A percentile compares a stretch with the other conserved stretches of the same genome.
Evolutionary conservation across 805 yeast species (phyloP).

Genomic region (Lachancea waltii): DNA sequence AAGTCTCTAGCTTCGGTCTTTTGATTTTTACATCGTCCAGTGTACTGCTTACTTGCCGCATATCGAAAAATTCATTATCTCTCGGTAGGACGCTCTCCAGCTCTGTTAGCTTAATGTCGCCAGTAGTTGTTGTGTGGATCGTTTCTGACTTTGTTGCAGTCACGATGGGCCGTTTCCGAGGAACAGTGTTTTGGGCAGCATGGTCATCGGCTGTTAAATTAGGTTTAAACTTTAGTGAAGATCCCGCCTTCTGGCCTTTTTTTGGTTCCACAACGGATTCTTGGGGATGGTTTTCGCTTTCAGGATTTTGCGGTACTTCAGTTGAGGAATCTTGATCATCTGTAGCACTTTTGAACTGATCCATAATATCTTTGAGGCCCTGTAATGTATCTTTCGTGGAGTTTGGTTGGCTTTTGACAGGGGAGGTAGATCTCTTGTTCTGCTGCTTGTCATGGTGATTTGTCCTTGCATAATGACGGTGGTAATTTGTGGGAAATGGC

Average conservation of each 20-base stretch:
- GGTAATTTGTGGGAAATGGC: constrained; percentile 15
- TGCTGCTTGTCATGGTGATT: constrained; percentile 16
- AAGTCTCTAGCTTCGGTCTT: constrained; percentile 12
- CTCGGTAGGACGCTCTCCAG: constrained; percentile 14
- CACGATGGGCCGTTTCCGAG: too few species aligned
- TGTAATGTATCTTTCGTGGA: constrained; percentile 10
- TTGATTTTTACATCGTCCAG: constrained; percentile 20
- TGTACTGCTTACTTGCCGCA: constrained; percentile 22
- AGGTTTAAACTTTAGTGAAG: too few species aligned
- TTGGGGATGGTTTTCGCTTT: too few species aligned
- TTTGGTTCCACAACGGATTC: too few species aligned
- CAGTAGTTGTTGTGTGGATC: background rate
- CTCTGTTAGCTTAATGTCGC: constrained; percentile 14
- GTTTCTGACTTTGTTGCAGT: background rate
- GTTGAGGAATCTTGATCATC: constrained; percentile 6
- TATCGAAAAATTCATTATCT: constrained; percentile 20
- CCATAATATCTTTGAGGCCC: constrained; percentile 18
- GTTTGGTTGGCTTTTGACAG: constrained; percentile 20
- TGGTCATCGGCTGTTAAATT: too few species aligned
- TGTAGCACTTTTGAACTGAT: constrained; percentile 9
- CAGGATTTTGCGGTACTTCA: background rate
- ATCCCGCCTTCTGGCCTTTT: background rate
- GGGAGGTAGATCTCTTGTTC: constrained; percentile 21
- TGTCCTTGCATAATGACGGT: constrained; percentile 22
- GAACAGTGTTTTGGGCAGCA: too few species aligned